phyloP scores from a whole-genome alignment of 176 grass and related monocot species.

The Raddia guianensis region DNA sequence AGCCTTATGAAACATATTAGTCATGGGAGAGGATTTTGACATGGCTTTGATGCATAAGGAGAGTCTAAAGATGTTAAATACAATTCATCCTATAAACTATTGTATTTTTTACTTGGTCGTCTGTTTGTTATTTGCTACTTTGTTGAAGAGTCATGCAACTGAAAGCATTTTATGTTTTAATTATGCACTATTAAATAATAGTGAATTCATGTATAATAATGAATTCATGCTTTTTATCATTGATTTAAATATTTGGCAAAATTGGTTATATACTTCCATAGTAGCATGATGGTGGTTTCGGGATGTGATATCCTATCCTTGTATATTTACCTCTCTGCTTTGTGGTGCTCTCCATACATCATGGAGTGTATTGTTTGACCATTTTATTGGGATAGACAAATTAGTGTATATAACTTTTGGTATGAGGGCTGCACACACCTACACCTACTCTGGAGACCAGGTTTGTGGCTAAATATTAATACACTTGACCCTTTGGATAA shows the following conservation, averaged over 20 bases:
- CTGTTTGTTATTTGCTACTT: not conserved
- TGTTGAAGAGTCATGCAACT: not conserved
- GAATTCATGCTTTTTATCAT: not conserved
- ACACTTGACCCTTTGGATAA: conserved; percentile 25
- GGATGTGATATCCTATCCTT: not conserved
- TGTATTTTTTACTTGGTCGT: not conserved
- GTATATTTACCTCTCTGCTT: not conserved
- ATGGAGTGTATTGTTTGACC: conserved; percentile 7
- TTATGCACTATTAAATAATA: not conserved
- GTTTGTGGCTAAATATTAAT: conserved; percentile 38
- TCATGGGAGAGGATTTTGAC: not conserved
- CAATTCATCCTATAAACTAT: not conserved
- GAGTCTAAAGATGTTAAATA: not conserved
- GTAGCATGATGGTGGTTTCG: not conserved
- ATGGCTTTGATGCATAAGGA: not conserved
- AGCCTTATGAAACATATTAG: not conserved
- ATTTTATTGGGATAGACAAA: conserved; percentile 20
- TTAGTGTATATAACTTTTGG: conserved; percentile 37
- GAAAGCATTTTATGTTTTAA: not conserved
- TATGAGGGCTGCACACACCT: conserved; percentile 36
- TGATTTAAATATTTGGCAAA: not conserved
- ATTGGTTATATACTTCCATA: not conserved
- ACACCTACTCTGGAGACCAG: conserved; percentile 49
- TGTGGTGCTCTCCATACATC: conserved; percentile 13
- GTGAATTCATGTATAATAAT: not conserved